Evolutionary conservation across 495 filamentous ascomycete species (phyloP).

Genomic region (Tuber indicum): DNA sequence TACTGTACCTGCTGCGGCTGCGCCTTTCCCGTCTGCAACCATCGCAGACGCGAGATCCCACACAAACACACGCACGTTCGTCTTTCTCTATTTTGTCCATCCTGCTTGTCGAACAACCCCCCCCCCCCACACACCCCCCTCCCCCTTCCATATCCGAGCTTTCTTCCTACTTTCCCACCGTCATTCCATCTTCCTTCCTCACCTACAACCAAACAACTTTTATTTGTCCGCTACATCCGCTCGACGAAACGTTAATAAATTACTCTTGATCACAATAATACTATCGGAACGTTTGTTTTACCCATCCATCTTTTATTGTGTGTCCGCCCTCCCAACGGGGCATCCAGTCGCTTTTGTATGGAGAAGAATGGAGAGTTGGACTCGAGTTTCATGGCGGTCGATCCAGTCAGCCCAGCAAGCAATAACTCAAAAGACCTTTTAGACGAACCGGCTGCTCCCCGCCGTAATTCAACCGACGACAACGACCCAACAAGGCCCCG

Average conservation of each 20-base stretch:
- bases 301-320: constrained; percentile 20
- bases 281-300: constrained; percentile 1
- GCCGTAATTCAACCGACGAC: constrained; percentile 43
- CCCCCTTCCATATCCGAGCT: background rate
- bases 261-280: background rate
- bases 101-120: background rate
- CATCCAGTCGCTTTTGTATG: constrained; percentile 39
- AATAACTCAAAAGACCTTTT: constrained; percentile 41
- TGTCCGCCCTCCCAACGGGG: constrained; percentile 35
- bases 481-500: constrained; percentile 39
- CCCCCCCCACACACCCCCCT: background rate
- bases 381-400: constrained; percentile 40
- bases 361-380: constrained; percentile 41
- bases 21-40: constrained; percentile 3
- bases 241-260: background rate
- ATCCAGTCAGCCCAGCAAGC: constrained; percentile 39
- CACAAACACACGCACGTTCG: constrained; percentile 2
- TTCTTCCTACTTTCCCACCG: background rate
- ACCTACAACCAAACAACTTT: background rate
- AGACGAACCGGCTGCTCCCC: constrained; percentile 41
- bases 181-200: background rate
- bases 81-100: background rate
- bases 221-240: background rate
- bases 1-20: constrained; percentile 2
- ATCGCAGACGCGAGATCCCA: constrained; percentile 2